phyloP scores from a whole-genome alignment of 495 filamentous ascomycete genomes.

The Aspergillus ellipticus region DNA sequence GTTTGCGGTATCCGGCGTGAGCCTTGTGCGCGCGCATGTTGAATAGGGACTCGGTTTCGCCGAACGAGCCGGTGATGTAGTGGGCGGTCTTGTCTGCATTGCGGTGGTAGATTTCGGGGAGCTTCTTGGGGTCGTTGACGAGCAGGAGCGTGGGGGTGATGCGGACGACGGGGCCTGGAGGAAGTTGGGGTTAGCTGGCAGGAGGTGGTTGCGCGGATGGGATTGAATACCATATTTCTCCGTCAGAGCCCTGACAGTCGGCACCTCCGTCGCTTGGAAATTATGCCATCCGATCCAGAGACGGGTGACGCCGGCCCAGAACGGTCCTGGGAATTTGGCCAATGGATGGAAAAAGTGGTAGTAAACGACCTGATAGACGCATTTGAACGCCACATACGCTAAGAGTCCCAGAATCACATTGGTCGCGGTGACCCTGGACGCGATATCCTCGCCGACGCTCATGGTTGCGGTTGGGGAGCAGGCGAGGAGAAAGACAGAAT shows the following conservation, averaged over 20 bases:
- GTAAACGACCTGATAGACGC: constrained; percentile 37
- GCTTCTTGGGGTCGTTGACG: constrained; percentile 41
- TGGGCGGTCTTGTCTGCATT: constrained; percentile 53
- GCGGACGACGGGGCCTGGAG: constrained; percentile 42
- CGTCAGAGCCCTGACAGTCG: constrained; percentile 35
- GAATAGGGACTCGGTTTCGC: constrained; percentile 45
- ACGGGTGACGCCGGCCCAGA: constrained; percentile 49
- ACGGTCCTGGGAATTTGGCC: constrained; percentile 49
- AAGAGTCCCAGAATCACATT: constrained; percentile 23
- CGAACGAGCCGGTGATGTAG: constrained; percentile 49
- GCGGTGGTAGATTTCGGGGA: constrained; percentile 52
- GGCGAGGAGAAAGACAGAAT: background rate
- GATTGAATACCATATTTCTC: constrained; percentile 45
- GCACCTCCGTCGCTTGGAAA: constrained; percentile 38
- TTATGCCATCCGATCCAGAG: constrained; percentile 50
- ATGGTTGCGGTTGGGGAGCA: constrained; percentile 16
- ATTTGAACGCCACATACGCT: constrained; percentile 25
- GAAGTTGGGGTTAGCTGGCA: background rate
- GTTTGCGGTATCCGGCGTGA: constrained; percentile 45
- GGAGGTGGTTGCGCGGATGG: background rate
- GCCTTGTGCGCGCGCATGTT: constrained; percentile 47
- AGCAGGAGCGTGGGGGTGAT: constrained; percentile 44
- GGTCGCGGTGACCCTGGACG: constrained; percentile 32
- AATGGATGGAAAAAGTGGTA: constrained; percentile 54
- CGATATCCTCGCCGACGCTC: constrained; percentile 25